Evolutionary conservation across 2,329 filamentous ascomycete species (phyloP).

Genomic region (Allantophomopsis cytisporea): DNA sequence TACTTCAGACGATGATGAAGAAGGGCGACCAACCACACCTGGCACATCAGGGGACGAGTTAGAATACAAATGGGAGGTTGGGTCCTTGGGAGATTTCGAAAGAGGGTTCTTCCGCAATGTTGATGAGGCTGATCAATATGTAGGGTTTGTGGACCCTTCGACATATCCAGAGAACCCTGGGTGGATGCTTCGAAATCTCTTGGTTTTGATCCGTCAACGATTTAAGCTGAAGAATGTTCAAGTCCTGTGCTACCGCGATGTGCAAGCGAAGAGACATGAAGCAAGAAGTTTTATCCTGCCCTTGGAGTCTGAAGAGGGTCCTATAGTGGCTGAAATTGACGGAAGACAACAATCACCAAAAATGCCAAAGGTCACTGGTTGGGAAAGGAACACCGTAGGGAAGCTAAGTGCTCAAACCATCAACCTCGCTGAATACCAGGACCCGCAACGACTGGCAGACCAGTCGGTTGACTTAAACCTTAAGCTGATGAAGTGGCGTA

Average conservation of each 20-base stretch:
- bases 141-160: conserved; percentile 86
- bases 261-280: conserved; percentile 62
- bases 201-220: conserved; percentile 71
- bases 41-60: conserved; percentile 34
- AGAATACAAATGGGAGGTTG: conserved; percentile 67
- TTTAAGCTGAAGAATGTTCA: conserved; percentile 68
- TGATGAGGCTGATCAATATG: conserved; percentile 59
- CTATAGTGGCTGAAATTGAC: conserved; percentile 6
- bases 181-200: conserved; percentile 83
- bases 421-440: conserved; percentile 86
- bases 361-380: conserved; percentile 87
- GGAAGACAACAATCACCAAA: conserved; percentile 17
- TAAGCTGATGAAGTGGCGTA: conserved; percentile 98
- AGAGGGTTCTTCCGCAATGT: conserved; percentile 72
- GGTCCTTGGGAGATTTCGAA: conserved; percentile 65
- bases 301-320: conserved; percentile 14
- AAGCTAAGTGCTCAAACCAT: conserved; percentile 69
- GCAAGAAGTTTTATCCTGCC: conserved; percentile 67
- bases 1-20: conserved; percentile 12
- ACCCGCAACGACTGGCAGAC: conserved; percentile 75
- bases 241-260: conserved; percentile 82
- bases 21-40: conserved; percentile 26
- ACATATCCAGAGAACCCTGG: conserved; percentile 79
- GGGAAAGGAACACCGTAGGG: conserved; percentile 72
- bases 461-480: conserved; percentile 92